Evolutionary conservation across 495 filamentous ascomycete species (phyloP), one percentile per base, ranked within the genome.

Genomic region (Podospora didyma): DNA sequence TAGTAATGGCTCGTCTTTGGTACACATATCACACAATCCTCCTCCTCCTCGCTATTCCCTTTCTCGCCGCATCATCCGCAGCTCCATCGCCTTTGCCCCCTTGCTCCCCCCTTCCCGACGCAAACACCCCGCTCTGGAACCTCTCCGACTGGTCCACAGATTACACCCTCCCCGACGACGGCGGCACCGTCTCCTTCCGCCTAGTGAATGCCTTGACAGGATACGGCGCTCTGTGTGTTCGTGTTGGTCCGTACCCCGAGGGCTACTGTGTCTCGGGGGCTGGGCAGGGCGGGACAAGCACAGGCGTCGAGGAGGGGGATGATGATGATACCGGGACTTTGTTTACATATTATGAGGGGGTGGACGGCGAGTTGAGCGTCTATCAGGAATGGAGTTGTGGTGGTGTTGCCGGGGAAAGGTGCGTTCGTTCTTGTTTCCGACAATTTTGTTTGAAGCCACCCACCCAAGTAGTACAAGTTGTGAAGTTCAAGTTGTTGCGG

Each of bases 311-410:
- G n/a, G n/a, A n/a, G n/a, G n/a, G n/a, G n/a, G n/a, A n/a, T n/a
- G n/a, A n/a, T n/a, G 55, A 57, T 24, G 46, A 46, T 31, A 51
- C 39, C 5, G 54, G 19, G 19, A 57, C 55, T 6, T 21, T 42
- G 39, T 57, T 57, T 39, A 34, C 46, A 23, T 57, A 51, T 46
- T 34, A 57, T 23, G 47, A 51, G 46, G 24, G 34, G 35, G 34
- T 57, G 11, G 55, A 47, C n/a, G n/a, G n/a, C n/a, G 24, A 50
- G 39, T 57, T 57, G 55, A 20, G 22, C 2, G 47, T 57, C 17
- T 51, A 57, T 57, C 55, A 57, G 55, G 47, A 46, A 22, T 57
- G 48, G 55, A 44, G 21, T 46, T 57, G 55, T 57, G 46, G 11
- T 22, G n/a, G n/a, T n/a, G n/a, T n/a, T n/a, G n/a, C n/a, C n/a